Percentiles rank a stretch among this genome's conserved stretches.
These are phyloP conservation scores for Kodamaea neixiangensis DNA, from an alignment of 805 yeast genomes.

Conservation along the genomic window DNA sequence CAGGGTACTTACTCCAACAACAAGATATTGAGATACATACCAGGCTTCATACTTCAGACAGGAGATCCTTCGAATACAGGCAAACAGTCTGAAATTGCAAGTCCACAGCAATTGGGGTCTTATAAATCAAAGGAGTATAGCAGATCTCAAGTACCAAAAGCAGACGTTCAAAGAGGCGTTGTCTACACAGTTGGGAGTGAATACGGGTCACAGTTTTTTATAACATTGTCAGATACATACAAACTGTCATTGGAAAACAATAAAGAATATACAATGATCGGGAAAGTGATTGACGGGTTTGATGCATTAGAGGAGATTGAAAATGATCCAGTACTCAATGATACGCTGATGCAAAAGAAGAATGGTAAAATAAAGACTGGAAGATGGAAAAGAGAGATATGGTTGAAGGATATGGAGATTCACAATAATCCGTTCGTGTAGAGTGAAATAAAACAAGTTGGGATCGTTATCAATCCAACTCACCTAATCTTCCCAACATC, in stretches of 20 bases:
- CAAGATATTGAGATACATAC: slow-evolving; percentile 19
- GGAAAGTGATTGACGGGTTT: slow-evolving; percentile 21
- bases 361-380: slow-evolving; percentile 20
- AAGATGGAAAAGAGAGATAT: slow-evolving; percentile 17
- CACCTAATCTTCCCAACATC: slow-evolving; percentile 42
- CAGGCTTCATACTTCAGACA: slow-evolving; percentile 22
- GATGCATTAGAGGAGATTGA: slow-evolving; percentile 18
- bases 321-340: slow-evolving; percentile 10
- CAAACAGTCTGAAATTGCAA: slow-evolving; percentile 14
- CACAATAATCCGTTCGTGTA: slow-evolving; percentile 17
- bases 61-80: slow-evolving; percentile 24
- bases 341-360: slow-evolving; percentile 9
- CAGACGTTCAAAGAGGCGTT: slow-evolving; percentile 16
- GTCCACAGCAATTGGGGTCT: slow-evolving; percentile 4
- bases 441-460: neutral
- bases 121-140: neutral
- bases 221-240: slow-evolving; percentile 16
- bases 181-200: slow-evolving; percentile 15
- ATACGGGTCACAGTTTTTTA: slow-evolving; percentile 24
- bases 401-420: slow-evolving; percentile 17
- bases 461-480: slow-evolving; percentile 22
- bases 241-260: slow-evolving; percentile 10
- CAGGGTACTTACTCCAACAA: slow-evolving; percentile 19
- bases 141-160: neutral
- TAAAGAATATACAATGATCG: slow-evolving; percentile 17